Percentiles rank a stretch among this genome's conserved stretches.
phyloP scores from a whole-genome alignment of 306 rosid species.

The Cucumis cinereus region DNA sequence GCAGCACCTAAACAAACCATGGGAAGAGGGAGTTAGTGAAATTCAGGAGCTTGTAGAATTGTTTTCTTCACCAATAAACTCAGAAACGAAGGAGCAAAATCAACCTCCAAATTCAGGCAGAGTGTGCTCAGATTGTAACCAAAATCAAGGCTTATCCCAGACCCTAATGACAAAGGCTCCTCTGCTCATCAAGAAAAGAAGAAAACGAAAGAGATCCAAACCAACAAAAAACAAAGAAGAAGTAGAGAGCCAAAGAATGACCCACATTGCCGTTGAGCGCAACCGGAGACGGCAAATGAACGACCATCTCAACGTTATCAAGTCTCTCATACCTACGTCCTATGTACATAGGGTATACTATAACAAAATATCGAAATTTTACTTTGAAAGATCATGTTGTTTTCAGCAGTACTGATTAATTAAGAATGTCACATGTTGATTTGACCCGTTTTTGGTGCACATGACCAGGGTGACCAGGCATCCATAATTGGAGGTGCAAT shows the following conservation, averaged over 20 bases:
- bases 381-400: neutral
- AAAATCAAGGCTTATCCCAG: neutral
- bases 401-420: neutral
- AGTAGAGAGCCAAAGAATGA: slow-evolving; percentile 88
- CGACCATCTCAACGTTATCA: slow-evolving; percentile 80
- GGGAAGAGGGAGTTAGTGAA: slow-evolving; percentile 21
- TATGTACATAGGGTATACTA: slow-evolving; percentile 62
- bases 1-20: slow-evolving; percentile 49
- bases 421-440: neutral
- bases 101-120: slow-evolving; percentile 12
- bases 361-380: neutral
- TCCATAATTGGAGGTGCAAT: slow-evolving; percentile 95
- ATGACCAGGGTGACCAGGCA: slow-evolving; percentile 85
- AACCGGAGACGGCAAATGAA: slow-evolving; percentile 93
- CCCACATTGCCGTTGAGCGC: slow-evolving; percentile 90
- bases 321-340: slow-evolving; percentile 77
- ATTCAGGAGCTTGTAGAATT: slow-evolving; percentile 36
- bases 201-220: slow-evolving; percentile 72
- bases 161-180: slow-evolving; percentile 23
- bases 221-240: slow-evolving; percentile 77
- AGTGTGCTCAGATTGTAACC: slow-evolving; percentile 6
- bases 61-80: slow-evolving; percentile 46
- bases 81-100: slow-evolving; percentile 40
- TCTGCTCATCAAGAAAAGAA: slow-evolving; percentile 27
- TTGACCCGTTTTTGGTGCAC: neutral